Evolutionary conservation across 2,329 filamentous ascomycete genomes (phyloP), one percentile per base, ranked within the genome.

Genomic region (Trichophyton rubrum): DNA sequence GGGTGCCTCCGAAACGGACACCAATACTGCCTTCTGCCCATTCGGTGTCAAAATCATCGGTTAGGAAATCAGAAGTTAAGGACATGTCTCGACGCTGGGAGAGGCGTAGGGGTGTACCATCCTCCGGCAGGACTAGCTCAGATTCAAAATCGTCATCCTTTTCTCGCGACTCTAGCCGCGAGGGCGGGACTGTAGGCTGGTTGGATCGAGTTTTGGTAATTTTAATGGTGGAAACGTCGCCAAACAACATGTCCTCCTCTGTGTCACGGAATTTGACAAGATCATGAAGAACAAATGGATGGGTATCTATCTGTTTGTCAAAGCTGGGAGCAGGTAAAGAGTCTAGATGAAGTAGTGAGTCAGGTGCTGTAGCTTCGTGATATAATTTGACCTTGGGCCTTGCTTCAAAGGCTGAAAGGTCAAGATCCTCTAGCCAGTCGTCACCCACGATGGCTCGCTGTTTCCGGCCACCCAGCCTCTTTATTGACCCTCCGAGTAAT

Each of bases 1-100:
- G 82, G 13, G 90, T 96, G 51, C 92, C 92, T 43, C 88, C 91
- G 74, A 91, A 92, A 61, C 92, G 84, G 51, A 92, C 95, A 43
- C 92, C 90, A 62, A 96, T 79, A 71, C 91, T 96, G 60, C 90
- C 91, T 74, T 97, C 93, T 59, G 88, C 89, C 88, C 92, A 95
- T 70, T 96, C 85, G 62, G 77, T 63, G 66, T 88, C 91, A 66
- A 95, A 85, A 63, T 96, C 91, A 59, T 95, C 89, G 62, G 78
- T 73, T 58, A 77, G 75, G 64, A 80, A 81, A 13, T 80, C 79
- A 3, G 85, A 83, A 2, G 84, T 85, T 68, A 82, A 84, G 20
- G 85, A 82, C 40, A 83, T 82, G 40, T 87, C 82, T 68, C 74
- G 77, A 45, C 80, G 82, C 6, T 73, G 70, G 41, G 84, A 84